phyloP scores from a whole-genome alignment of 2,329 filamentous ascomycete genomes.

The Aspergillus melleus region DNA sequence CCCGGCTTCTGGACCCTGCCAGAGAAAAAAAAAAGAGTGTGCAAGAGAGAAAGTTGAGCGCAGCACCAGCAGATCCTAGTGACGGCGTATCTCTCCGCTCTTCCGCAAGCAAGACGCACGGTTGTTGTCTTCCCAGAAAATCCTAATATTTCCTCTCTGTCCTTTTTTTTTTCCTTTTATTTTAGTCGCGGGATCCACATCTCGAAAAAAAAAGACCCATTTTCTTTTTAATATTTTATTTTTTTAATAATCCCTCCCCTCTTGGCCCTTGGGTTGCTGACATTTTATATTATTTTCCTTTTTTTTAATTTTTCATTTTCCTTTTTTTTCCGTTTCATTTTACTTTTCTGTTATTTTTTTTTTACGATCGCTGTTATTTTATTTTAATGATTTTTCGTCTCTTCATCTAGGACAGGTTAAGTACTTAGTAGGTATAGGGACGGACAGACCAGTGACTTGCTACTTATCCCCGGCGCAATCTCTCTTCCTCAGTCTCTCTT shows the following conservation, averaged over 20 bases:
- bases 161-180: slow-evolving; percentile 2
- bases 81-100: slow-evolving; percentile 18
- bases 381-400: slow-evolving; percentile 16
- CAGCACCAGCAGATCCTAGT: slow-evolving; percentile 10
- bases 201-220: neutral
- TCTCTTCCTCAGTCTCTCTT: slow-evolving; percentile 8
- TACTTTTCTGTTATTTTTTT: neutral
- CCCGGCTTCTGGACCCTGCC: slow-evolving; percentile 14
- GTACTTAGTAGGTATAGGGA: slow-evolving; percentile 17
- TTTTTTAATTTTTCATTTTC: slow-evolving; percentile 2
- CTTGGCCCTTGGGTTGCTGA: slow-evolving; percentile 9
- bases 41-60: slow-evolving; percentile 3
- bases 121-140: slow-evolving; percentile 17
- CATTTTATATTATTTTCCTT: slow-evolving; percentile 1
- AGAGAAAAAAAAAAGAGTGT: neutral
- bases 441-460: slow-evolving; percentile 14
- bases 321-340: neutral
- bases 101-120: slow-evolving; percentile 17
- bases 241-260: slow-evolving; percentile 8
- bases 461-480: slow-evolving; percentile 2
- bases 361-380: neutral
- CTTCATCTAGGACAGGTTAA: slow-evolving; percentile 5
- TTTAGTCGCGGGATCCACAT: neutral
- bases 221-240: slow-evolving; percentile 8
- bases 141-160: slow-evolving; percentile 10